A percentile compares a stretch with the other conserved stretches of the same genome.
Evolutionary conservation across 164 flowering plant genomes (phyloP).

Genomic region (Dillenia suffruticosa): DNA sequence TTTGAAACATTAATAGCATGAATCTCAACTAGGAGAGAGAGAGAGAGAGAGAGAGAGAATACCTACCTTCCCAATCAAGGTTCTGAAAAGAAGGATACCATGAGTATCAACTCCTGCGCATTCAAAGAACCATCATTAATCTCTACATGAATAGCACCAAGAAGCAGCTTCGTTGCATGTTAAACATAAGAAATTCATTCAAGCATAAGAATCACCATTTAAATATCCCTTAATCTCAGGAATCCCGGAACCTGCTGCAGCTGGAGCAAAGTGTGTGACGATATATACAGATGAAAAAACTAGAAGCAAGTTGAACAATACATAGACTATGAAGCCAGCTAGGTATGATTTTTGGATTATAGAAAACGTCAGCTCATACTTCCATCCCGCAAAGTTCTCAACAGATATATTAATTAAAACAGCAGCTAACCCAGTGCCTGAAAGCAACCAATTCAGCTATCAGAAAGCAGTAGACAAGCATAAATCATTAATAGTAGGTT

Average conservation of each 20-base stretch:
- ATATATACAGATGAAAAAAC: slow-evolving; percentile 89
- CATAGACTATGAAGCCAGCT: slow-evolving; percentile 77
- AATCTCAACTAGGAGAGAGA: not conserved
- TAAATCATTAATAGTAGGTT: no score
- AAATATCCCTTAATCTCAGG: slow-evolving; percentile 98
- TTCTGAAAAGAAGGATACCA: slow-evolving; percentile 92
- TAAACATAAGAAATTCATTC: slow-evolving; percentile 2
- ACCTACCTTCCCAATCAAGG: slow-evolving; percentile 88
- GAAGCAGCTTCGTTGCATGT: not conserved
- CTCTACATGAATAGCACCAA: not conserved
- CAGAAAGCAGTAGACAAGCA: no score
- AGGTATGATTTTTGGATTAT: slow-evolving; percentile 86
- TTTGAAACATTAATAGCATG: not conserved
- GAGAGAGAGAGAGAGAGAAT: not conserved
- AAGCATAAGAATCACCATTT: slow-evolving; percentile 47
- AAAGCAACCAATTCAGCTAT: slow-evolving; percentile 4
- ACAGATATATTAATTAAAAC: slow-evolving; percentile 89
- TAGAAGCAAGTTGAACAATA: slow-evolving; percentile 65
- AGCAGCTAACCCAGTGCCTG: slow-evolving; percentile 94
- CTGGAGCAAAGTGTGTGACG: slow-evolving; percentile 87
- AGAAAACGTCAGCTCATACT: slow-evolving; percentile 69
- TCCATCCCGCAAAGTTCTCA: slow-evolving; percentile 98
- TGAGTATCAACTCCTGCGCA: slow-evolving; percentile 83
- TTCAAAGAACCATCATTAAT: slow-evolving; percentile 12
- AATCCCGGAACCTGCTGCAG: slow-evolving; percentile 96